Conservation (phyloP, 2,329 filamentous ascomycete genomes). For the Colletotrichum tropicale region DNA sequence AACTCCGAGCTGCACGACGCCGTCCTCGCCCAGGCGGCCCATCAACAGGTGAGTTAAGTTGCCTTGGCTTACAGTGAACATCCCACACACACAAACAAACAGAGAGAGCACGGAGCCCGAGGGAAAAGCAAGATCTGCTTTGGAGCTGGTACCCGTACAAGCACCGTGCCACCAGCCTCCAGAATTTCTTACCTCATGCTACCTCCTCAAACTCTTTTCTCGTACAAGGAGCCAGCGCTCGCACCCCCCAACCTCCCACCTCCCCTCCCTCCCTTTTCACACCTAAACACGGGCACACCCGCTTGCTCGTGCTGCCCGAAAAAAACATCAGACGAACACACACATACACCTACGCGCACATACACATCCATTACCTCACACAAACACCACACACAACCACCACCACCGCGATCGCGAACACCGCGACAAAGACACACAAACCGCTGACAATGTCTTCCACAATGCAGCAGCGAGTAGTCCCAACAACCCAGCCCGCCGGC, state of each 20-base stretch:
- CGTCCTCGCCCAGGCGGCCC: slow-evolving; percentile 14
- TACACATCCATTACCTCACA: background rate
- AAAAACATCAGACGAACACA: background rate
- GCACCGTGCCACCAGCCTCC: background rate
- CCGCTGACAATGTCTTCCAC: background rate
- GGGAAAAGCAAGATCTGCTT: background rate
- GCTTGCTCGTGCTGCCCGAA: background rate
- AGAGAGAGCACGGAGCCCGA: background rate
- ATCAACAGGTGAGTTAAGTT: slow-evolving; percentile 8
- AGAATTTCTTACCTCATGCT: background rate
- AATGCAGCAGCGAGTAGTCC: slow-evolving; percentile 16
- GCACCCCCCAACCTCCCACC: background rate
- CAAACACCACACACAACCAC: background rate
- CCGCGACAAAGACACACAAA: background rate
- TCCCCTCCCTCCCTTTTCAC: background rate
- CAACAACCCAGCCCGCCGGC: background rate
- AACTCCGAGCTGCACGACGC: slow-evolving; percentile 17
- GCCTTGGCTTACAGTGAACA: background rate
- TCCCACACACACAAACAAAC: background rate
- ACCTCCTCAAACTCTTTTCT: background rate
- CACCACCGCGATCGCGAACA: background rate
- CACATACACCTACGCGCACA: background rate
- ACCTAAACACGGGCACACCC: background rate
- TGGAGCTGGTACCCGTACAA: background rate
- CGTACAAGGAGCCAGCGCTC: background rate